Evolutionary conservation across 306 rosid species (phyloP).

Genomic region (Prunus fruticosa): DNA sequence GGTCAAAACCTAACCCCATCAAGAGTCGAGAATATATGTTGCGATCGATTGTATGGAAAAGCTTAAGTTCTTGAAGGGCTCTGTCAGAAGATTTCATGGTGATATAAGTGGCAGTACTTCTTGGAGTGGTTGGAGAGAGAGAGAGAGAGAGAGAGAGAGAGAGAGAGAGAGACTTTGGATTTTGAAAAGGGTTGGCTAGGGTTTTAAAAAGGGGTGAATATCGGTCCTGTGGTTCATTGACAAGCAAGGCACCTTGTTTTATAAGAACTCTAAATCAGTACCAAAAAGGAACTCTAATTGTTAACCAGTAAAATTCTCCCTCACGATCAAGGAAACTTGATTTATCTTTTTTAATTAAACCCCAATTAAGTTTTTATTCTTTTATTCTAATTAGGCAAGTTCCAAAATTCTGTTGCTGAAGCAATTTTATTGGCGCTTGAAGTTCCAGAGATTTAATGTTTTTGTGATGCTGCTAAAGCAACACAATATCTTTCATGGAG

Average conservation of each 20-base stretch:
- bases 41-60: constrained; percentile 10
- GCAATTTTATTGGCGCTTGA: too few relatives aligned
- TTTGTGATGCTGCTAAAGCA: too few relatives aligned
- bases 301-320: background rate
- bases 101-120: background rate
- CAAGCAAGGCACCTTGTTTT: background rate
- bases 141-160: too few relatives aligned
- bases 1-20: background rate
- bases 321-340: background rate
- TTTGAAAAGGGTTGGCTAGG: background rate
- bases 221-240: background rate
- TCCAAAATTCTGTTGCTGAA: too few relatives aligned
- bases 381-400: too few relatives aligned
- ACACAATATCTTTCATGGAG: too few relatives aligned
- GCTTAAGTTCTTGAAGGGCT: background rate
- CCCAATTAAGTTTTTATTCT: too few relatives aligned
- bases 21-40: background rate
- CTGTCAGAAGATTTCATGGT: background rate
- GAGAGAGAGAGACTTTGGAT: too few relatives aligned
- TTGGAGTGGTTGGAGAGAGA: background rate
- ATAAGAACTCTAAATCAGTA: background rate
- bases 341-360: background rate
- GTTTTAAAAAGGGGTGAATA: background rate
- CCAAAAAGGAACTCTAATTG: background rate
- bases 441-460: too few relatives aligned